phyloP scores from a whole-genome alignment of 2,329 filamentous ascomycete genomes.

The Cordyceps cicadae region DNA sequence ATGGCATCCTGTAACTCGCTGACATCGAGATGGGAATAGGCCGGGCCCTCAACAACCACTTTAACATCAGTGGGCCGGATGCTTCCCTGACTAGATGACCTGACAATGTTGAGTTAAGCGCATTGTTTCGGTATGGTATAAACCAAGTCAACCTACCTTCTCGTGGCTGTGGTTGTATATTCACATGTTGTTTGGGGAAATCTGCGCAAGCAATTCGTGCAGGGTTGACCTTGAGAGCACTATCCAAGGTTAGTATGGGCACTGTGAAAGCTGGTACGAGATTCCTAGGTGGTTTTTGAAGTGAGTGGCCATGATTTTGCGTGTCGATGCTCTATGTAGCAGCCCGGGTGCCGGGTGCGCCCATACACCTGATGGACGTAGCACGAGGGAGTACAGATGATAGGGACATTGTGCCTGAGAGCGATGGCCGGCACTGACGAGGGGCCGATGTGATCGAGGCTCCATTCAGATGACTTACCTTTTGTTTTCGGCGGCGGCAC shows the following conservation, averaged over 20 bases:
- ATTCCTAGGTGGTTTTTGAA: no score
- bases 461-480: conserved; percentile 25
- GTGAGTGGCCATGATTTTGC: background rate
- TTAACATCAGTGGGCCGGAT: conserved; percentile 7
- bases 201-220: conserved; percentile 43
- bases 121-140: background rate
- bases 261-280: background rate
- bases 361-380: background rate
- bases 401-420: background rate
- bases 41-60: conserved; percentile 11
- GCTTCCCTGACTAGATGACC: conserved; percentile 1
- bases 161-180: conserved; percentile 27
- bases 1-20: conserved; percentile 27
- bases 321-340: no score
- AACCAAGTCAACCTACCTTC: conserved; percentile 15
- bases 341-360: background rate
- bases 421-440: background rate
- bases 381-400: background rate
- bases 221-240: conserved; percentile 48
- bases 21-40: conserved; percentile 31
- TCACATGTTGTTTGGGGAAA: conserved; percentile 44
- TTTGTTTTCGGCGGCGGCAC: conserved; percentile 44
- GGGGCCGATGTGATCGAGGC: no score
- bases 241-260: conserved; percentile 18
- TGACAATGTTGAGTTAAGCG: background rate